phyloP scores from a whole-genome alignment of 257 asterid genomes.

The Jacaranda mimosifolia region DNA sequence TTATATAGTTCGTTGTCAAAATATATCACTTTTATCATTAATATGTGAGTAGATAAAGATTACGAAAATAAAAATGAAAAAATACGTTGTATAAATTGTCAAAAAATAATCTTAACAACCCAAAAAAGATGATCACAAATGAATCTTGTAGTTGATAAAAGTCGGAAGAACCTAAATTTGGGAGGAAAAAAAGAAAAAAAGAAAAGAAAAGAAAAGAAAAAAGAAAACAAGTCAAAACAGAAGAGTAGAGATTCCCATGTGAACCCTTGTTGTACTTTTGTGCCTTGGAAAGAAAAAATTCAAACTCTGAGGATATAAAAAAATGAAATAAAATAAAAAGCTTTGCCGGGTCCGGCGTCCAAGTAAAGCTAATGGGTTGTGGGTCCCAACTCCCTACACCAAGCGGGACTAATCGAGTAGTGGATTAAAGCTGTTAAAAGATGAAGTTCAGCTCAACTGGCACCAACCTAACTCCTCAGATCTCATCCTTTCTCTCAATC shows the following conservation, averaged over 20 bases:
- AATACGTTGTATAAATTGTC: no score
- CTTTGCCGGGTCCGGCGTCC: conserved; percentile 26
- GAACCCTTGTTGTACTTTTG: conserved; percentile 19
- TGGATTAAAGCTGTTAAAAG: no score
- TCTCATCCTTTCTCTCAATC: conserved; percentile 38
- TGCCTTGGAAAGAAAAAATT: conserved; percentile 20
- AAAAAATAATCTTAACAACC: not conserved
- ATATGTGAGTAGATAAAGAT: no score
- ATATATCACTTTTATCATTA: no score
- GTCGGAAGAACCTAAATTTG: conserved; percentile 15
- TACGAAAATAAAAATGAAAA: no score
- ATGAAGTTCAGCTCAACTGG: no score
- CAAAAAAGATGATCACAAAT: not conserved
- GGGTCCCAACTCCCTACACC: conserved; percentile 34
- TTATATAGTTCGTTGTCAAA: no score
- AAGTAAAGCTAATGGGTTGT: conserved; percentile 34
- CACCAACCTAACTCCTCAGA: not conserved
- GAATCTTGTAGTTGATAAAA: conserved; percentile 25
- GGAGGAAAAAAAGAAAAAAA: not conserved
- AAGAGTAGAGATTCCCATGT: conserved; percentile 53
- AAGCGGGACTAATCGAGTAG: no score
- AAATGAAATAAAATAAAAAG: not conserved
- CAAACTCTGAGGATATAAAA: conserved; percentile 15
- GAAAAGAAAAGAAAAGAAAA: not conserved
- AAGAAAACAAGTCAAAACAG: not conserved